Percentiles rank a stretch among this genome's conserved stretches.
These are phyloP conservation scores for Lactarius akahatsu DNA, from an alignment of 768 basidiomycete genomes.

Conservation along the genomic window DNA sequence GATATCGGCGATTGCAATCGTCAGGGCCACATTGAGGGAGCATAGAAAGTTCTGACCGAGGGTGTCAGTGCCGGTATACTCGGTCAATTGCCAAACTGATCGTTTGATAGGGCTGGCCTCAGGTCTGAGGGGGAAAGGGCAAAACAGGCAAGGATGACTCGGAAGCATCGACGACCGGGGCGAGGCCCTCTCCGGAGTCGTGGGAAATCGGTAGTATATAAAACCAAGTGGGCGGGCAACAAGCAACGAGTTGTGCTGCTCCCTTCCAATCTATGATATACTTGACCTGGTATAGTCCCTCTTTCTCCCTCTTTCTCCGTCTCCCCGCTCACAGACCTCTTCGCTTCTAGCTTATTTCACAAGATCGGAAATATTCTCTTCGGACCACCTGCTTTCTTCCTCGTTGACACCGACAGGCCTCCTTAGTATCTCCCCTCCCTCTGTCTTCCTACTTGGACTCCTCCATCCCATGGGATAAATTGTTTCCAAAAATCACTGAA, in stretches of 20 bases:
- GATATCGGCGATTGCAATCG: background rate
- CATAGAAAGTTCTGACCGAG: background rate
- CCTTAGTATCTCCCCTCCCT: conserved; percentile 52
- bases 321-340: conserved; percentile 4
- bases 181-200: background rate
- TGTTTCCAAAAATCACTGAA: conserved; percentile 35
- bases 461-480: conserved; percentile 46
- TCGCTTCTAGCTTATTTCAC: conserved; percentile 31
- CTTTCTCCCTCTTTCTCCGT: background rate
- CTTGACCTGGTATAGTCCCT: conserved; percentile 27
- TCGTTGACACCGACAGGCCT: conserved; percentile 72
- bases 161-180: background rate
- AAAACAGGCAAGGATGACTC: background rate
- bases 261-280: conserved; percentile 32
- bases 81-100: background rate
- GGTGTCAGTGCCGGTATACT: background rate
- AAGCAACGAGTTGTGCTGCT: background rate
- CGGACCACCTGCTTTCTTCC: conserved; percentile 55
- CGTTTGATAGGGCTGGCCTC: background rate
- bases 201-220: background rate
- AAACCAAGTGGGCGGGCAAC: background rate
- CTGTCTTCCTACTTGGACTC: conserved; percentile 12
- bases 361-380: conserved; percentile 55
- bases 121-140: background rate
- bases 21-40: background rate